A percentile compares a stretch with the other conserved stretches of the same genome.
Evolutionary conservation across 75 land plant genomes (phyloP).

Genomic region (Chamaecyparis obtusa): DNA sequence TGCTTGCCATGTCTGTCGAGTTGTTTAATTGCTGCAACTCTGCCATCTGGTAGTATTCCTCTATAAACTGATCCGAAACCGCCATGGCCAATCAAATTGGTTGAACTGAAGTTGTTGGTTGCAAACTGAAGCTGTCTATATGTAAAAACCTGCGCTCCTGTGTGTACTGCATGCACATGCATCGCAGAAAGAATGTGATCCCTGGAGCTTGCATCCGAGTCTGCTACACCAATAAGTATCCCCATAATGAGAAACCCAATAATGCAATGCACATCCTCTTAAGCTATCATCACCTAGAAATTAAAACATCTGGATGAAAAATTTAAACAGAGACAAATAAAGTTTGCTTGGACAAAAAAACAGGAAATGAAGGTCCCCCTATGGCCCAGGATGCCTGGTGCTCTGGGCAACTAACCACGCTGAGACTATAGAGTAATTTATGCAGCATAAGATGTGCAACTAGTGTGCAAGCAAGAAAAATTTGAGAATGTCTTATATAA

Average conservation of each 20-base stretch:
- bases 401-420: not conserved
- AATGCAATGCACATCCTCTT: not conserved
- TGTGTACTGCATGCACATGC: not conserved
- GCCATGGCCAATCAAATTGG: constrained; percentile 72
- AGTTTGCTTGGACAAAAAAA: not conserved
- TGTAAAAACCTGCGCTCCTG: constrained; percentile 58
- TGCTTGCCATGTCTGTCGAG: constrained; percentile 74
- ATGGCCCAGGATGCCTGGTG: not conserved
- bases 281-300: not conserved
- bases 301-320: not conserved
- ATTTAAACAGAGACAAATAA: not conserved
- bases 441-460: not conserved
- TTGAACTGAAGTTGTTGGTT: constrained; percentile 57
- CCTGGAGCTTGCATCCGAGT: not conserved
- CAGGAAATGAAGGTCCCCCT: not conserved
- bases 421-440: too few species aligned
- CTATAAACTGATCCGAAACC: constrained; percentile 71
- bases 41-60: constrained; percentile 63
- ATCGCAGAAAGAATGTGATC: not conserved
- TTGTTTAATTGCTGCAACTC: constrained; percentile 65
- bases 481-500: not conserved
- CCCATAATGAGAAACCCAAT: not conserved
- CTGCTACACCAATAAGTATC: not conserved
- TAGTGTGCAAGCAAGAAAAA: not conserved
- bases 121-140: constrained; percentile 74